Base-by-base conservation (phyloP, 805 yeast species). In the Candida loeiensis region DNA sequence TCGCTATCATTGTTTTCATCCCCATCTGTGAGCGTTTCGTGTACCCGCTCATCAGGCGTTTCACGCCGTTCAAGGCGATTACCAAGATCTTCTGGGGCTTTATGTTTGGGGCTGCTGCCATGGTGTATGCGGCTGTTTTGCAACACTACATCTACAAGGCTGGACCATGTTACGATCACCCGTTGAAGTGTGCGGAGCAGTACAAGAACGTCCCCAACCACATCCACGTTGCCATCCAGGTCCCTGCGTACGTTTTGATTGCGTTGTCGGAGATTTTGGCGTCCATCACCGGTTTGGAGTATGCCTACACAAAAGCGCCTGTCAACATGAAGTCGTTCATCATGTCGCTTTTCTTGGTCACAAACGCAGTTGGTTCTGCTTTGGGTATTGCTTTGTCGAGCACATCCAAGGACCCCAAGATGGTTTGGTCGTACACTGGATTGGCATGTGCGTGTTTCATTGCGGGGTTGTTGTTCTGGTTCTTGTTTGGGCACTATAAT, bases 301-400 rank as follows among this genome's bases (percentile, higher is more conserved):
- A 82, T 56, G 95, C 95, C 14, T 85, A 82, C 65, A 79, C 89
- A 19, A 82, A 85, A 66, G 91, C 93, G 4, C 93, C 93, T 30
- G 73, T 71, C 6, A 64, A 74, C 36, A 79, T 79, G 85, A 78
- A 77, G 59, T 74, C 83, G 12, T 74, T 79, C 55, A 73, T 79
- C 52, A 78, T 79, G 80, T 71, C 82, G 12, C 46, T 79, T 37
- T 84, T 80, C 69, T 69, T 85, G 54, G 64, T 85, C 42, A 82
- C 85, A 30, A 80, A 72, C 49, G 93, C 95, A n/a, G 52, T 82
- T 37, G 89, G 93, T 43, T 74, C 91, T 18, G 88, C 89, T 15
- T 54, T 84, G 34, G 88, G 90, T 52, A 79, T 80, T 59, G 86
- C 88, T 11, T 66, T 82, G 39, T 76, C 85, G 13, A 74, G 87